phyloP scores from a whole-genome alignment of 306 rosid genomes.

The Inga oerstediana region DNA sequence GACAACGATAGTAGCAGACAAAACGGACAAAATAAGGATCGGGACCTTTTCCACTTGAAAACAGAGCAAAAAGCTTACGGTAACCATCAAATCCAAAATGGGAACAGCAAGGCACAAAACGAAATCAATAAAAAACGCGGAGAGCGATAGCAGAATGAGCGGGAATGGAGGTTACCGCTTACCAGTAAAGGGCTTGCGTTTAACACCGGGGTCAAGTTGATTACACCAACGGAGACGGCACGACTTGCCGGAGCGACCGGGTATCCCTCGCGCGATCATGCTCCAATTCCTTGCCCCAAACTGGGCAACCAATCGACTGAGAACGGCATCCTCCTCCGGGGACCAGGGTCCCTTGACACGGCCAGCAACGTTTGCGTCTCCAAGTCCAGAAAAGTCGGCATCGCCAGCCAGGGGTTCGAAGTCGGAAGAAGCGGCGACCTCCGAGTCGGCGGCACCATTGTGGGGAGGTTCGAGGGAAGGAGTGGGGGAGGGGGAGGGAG shows the following conservation, averaged over 20 bases:
- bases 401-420: background rate
- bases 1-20: background rate
- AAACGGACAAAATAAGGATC: background rate
- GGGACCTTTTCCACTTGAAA: background rate
- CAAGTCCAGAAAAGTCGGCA: conserved; percentile 7
- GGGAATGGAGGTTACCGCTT: background rate
- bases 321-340: conserved; percentile 46
- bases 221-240: conserved; percentile 94
- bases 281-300: conserved; percentile 87
- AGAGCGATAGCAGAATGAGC: background rate
- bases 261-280: conserved; percentile 73
- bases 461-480: background rate
- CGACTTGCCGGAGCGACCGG: conserved; percentile 82
- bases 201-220: conserved; percentile 76
- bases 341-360: conserved; percentile 85
- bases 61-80: background rate
- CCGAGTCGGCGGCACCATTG: conserved; percentile 23
- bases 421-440: background rate
- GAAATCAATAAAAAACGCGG: background rate
- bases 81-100: background rate
- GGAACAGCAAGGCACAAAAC: background rate
- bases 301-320: conserved; percentile 61
- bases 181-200: conserved; percentile 88
- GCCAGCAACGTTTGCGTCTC: conserved; percentile 9
- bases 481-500: background rate